Base-by-base conservation (phyloP, 352 stramenopile genomes). In the Phytophthora ramorum region DNA sequence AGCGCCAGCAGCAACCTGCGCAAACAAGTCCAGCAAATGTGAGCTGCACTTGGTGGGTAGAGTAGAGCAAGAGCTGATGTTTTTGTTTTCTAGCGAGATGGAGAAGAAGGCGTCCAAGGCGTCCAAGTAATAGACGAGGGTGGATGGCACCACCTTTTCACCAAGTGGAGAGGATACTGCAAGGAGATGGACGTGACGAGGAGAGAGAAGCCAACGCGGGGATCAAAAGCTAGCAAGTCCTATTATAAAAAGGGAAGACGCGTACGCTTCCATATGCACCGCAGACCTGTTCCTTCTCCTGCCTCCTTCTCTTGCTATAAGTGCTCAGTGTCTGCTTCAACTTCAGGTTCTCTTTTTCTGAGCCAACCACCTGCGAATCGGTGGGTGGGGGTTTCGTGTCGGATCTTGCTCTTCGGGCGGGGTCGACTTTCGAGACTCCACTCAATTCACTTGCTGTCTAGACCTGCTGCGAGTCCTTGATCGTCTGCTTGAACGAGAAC, bases 401-500 rank as follows among this genome's bases (percentile, higher is more conserved):
- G 44, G 59, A 55, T 56, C 35, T 73, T 69, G 51, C 50, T 65
- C 45, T 72, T 16, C 19, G 38, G 9, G 37, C n/a, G 37, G 37
- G 46, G 43, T 53, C 46, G 14, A 20, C n/a, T 47, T 22, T 57
- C 35, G 30, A 38, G 26, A 26, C 12, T 8, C 30, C 40, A 55
- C 50, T 63, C 14, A 41, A 8, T 43, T 55, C 30, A 20, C 17
- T 53, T 43, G 28, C 64, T 62, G 52, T 61, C 63, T 82, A 88
- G 20, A 71, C 38, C 52, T 70, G 59, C 71, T 88, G 74, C 47
- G 83, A 89, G 53, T 89, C 80, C 66, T 85, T 83, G 61, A 93
- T 93, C 41, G 83, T 76, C 59, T 93, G 78, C 66, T 91, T 90
- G 86, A 99, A 99, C 46, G 88, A 97, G 63, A 98, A 98, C 35